Base-by-base conservation (phyloP, 2,329 filamentous ascomycete species). In the Coniochaeta prunicola region DNA sequence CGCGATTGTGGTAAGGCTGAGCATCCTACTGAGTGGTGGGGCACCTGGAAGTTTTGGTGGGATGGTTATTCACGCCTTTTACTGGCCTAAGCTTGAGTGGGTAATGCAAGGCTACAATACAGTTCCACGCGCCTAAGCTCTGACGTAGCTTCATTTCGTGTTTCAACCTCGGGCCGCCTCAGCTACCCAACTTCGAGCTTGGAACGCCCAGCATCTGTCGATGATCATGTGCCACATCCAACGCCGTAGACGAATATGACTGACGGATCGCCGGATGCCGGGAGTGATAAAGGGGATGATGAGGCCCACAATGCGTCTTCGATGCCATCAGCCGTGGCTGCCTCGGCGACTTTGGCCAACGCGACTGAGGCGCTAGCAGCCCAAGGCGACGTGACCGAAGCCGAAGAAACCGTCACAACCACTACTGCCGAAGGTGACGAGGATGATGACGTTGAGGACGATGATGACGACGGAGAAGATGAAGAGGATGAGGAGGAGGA, bases 401-500 rank as follows among this genome's bases (percentile, higher is more conserved):
- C 68, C 31, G 60, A 61, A 12, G 50, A 4, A 12, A 50, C 56
- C 19, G 30, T 30, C 53, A 60, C n/a, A n/a, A 42, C 15, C 30
- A 50, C 12, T 38, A 54, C 2, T 21, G 55, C 19, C n/a, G 56
- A 57, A 13, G 59, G 55, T n/a, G 34, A 1, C 6, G 72, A 73
- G 0, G 73, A 73, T 0, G 74, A 76, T 0, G 80, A 79, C 0
- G 76, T 77, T 0, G 79, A 78, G 0, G 77, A 76, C 0, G 76
- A 77, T 0, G 76, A 75, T 0, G 76, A 74, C 0, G 74, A 77
- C 0, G 78, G 78, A 0, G 78, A 79, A 0, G 82, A 85, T 0
- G 83, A 85, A 0, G 84, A 86, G 0, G 83, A 86, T 0, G 86
- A 87, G 0, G 88, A 91, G 0, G 88, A 90, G 0, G 87, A 89